These are phyloP conservation scores for Tetrastigma voinierianum DNA, from an alignment of 164 flowering plant species.

Conservation along the genomic window DNA sequence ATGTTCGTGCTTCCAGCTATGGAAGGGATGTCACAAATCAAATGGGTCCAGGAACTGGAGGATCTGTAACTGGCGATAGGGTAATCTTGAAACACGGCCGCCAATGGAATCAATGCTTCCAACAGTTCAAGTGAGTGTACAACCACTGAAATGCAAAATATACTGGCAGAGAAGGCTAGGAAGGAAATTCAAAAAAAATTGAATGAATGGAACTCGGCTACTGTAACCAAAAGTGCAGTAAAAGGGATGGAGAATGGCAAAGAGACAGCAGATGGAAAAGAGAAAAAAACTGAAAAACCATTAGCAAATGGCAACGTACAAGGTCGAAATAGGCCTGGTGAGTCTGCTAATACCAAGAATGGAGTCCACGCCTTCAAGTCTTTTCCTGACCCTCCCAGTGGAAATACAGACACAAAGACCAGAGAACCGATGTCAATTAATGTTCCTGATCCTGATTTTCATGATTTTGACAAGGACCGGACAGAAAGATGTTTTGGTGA, in stretches of 20 bases:
- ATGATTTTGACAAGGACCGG: constrained; percentile 67
- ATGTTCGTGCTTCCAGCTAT: constrained; percentile 15
- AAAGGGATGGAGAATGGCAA: constrained; percentile 11
- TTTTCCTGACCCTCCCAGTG: constrained; percentile 11
- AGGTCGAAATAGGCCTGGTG: constrained; percentile 16
- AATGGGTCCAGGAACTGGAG: constrained; percentile 17
- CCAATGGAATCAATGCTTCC: constrained; percentile 25
- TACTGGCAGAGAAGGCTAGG: constrained; percentile 62
- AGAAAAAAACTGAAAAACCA: constrained; percentile 15
- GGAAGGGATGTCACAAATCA: constrained; percentile 20
- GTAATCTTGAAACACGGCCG: constrained; percentile 24
- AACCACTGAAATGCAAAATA: constrained; percentile 36
- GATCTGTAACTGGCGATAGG: constrained; percentile 17
- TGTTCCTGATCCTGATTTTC: constrained; percentile 75
- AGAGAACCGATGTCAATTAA: constrained; percentile 34
- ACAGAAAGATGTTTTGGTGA: constrained; percentile 56
- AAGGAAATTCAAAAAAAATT: constrained; percentile 47
- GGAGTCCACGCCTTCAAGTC: constrained; percentile 7
- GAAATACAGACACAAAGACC: constrained; percentile 18
- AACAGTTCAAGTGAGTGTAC: constrained; percentile 34
- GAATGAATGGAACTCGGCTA: constrained; percentile 30
- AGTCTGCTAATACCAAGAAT: constrained; percentile 11
- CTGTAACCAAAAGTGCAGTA: constrained; percentile 10
- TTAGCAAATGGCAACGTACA: constrained; percentile 5
- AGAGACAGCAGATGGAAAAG: constrained; percentile 23